Percentiles rank a stretch among this genome's conserved stretches.
phyloP scores from a whole-genome alignment of 225 moss, liverwort and hornwort species.

The Sphagnum tenellum region DNA sequence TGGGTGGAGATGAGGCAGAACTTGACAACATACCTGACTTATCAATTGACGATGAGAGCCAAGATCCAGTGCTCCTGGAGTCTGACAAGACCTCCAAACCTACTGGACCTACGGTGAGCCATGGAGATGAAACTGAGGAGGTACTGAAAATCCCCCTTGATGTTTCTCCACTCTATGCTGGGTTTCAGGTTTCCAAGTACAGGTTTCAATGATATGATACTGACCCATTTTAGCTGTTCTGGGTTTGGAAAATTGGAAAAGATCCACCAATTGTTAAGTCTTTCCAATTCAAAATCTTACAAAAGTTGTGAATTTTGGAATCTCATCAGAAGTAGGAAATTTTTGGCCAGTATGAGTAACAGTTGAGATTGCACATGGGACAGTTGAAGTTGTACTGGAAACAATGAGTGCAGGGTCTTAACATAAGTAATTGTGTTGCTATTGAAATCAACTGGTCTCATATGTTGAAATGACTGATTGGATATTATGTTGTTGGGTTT shows the following conservation, averaged over 20 bases:
- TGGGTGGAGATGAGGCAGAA: conserved; percentile 34
- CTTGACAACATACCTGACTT: conserved; percentile 36
- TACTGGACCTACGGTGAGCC: conserved; percentile 9
- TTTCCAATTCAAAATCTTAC: too few species aligned
- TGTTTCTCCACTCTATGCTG: not conserved
- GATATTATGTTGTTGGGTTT: conserved; percentile 9
- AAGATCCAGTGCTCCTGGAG: conserved; percentile 12
- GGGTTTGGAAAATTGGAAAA: too few species aligned
- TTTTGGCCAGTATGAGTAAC: conserved; percentile 18
- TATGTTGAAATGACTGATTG: not conserved
- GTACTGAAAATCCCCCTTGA: conserved; percentile 10
- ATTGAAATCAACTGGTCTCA: not conserved
- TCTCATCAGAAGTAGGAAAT: conserved; percentile 8
- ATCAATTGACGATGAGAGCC: conserved; percentile 24
- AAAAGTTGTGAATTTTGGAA: too few species aligned
- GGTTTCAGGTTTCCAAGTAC: conserved; percentile 4
- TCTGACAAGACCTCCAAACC: conserved; percentile 15
- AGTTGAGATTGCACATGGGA: conserved; percentile 28
- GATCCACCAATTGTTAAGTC: too few species aligned
- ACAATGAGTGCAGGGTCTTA: not conserved
- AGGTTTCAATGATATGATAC: too few species aligned
- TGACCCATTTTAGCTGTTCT: too few species aligned
- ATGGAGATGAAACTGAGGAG: conserved; percentile 49
- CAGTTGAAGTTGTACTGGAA: not conserved
- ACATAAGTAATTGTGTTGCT: not conserved